Conservation (phyloP, 306 rosid genomes). For the Cercis canadensis region DNA sequence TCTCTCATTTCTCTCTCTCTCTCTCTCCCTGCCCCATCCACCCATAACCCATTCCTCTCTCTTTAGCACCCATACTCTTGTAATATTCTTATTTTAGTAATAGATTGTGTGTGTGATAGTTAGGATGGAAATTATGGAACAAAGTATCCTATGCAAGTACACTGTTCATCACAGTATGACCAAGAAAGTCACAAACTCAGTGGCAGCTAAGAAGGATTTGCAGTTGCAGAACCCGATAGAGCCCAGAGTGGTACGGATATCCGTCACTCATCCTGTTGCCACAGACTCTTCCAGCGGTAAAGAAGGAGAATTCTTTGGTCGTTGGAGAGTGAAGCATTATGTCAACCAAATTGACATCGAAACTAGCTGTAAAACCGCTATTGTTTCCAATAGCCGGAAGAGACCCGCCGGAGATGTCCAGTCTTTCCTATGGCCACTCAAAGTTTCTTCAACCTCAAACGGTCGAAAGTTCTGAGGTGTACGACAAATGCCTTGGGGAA, state of each 20-base stretch:
- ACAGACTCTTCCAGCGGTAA: constrained; percentile 84
- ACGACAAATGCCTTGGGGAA: constrained; percentile 81
- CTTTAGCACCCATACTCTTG: too few relatives aligned
- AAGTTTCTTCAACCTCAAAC: constrained; percentile 5
- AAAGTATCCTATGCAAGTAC: constrained; percentile 61
- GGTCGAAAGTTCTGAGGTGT: constrained; percentile 82
- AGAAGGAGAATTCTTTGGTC: constrained; percentile 37
- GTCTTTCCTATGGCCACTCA: constrained; percentile 21
- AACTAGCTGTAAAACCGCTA: constrained; percentile 11
- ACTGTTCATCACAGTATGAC: constrained; percentile 61
- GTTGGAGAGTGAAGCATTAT: constrained; percentile 51
- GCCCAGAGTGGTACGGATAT: constrained; percentile 52
- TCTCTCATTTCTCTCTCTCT: too few relatives aligned
- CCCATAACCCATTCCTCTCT: too few relatives aligned
- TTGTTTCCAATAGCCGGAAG: constrained; percentile 39
- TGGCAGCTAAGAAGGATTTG: neutral
- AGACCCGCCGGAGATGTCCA: constrained; percentile 35
- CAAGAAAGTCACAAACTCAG: constrained; percentile 41
- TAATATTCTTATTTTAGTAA: constrained; percentile 9
- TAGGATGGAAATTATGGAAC: constrained; percentile 48
- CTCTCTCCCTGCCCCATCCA: too few relatives aligned
- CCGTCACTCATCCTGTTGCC: constrained; percentile 64
- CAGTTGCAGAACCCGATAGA: neutral
- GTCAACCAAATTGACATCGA: constrained; percentile 62
- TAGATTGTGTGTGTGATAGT: neutral